Percentiles rank a stretch among this genome's conserved stretches.
Evolutionary conservation across 2,329 filamentous ascomycete genomes (phyloP).

Genomic region (Colletotrichum limetticola): DNA sequence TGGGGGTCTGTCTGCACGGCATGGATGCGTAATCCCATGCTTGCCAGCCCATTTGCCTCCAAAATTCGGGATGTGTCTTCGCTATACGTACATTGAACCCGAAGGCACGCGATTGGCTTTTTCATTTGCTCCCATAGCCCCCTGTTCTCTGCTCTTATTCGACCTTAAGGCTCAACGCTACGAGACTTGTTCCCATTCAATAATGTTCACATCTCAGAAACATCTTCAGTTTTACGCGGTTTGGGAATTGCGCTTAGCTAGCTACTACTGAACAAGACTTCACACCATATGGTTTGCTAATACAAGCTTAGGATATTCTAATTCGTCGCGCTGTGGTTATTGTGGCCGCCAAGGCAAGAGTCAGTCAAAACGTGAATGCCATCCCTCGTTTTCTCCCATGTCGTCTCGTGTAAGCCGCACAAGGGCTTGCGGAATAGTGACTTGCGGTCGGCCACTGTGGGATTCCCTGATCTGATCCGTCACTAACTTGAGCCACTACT

Average conservation of each 20-base stretch:
- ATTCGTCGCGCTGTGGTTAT: constrained; percentile 64
- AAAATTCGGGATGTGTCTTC: not conserved
- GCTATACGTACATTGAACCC: not conserved
- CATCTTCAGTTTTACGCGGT: not conserved
- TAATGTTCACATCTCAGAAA: not conserved
- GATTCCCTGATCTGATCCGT: not conserved
- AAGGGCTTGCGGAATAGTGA: not conserved
- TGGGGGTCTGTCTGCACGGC: not conserved
- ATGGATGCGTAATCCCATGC: constrained; percentile 15
- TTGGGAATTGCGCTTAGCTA: not conserved
- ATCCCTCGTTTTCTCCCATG: constrained; percentile 31
- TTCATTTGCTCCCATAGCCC: not conserved
- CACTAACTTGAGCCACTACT: constrained; percentile 40
- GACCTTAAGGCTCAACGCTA: not conserved
- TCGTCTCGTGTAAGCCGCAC: not conserved
- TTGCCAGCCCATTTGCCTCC: not conserved
- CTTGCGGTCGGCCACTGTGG: constrained; percentile 1
- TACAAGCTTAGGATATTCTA: constrained; percentile 57
- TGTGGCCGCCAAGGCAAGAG: constrained; percentile 59
- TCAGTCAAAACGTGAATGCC: constrained; percentile 61
- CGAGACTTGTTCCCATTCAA: not conserved
- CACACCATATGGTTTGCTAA: constrained; percentile 1
- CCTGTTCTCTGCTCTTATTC: not conserved
- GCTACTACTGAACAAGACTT: not conserved
- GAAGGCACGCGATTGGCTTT: not conserved